Evolutionary conservation across 345 rosid genomes (phyloP).

Genomic region (Carallia pectinifolia): DNA sequence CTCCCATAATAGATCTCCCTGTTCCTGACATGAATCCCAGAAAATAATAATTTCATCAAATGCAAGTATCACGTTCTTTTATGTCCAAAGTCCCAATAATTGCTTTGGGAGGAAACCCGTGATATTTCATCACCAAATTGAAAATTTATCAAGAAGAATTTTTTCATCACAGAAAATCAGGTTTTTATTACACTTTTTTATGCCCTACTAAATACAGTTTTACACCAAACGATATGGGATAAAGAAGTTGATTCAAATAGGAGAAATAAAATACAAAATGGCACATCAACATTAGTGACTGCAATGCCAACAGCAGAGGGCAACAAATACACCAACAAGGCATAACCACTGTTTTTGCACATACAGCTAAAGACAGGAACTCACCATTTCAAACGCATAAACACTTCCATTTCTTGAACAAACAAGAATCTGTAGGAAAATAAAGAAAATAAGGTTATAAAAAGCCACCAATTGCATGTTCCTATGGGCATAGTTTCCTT

Average conservation of each 20-base stretch:
- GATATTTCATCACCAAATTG: no score
- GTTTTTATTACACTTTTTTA: no score
- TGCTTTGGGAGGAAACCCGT: no score
- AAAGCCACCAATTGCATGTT: neutral
- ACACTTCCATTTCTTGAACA: conserved; percentile 83
- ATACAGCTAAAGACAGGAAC: neutral
- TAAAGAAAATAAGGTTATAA: neutral
- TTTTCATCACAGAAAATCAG: no score
- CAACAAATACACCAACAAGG: neutral
- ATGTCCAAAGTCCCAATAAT: neutral
- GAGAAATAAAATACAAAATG: no score
- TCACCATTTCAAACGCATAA: conserved; percentile 69
- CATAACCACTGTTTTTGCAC: neutral
- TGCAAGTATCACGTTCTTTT: neutral
- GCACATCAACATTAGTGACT: no score
- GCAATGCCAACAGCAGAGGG: neutral
- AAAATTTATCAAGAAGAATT: no score
- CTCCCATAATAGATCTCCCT: conserved; percentile 67
- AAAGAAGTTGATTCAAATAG: no score
- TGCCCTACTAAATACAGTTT: no score
- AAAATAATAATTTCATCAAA: neutral
- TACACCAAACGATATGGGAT: no score
- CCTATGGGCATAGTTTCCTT: neutral
- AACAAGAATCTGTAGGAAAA: conserved; percentile 59
- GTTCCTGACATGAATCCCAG: conserved; percentile 46